Base-by-base conservation (phyloP, 2,329 filamentous ascomycete species). In the Chrysosporium keratinophilum region DNA sequence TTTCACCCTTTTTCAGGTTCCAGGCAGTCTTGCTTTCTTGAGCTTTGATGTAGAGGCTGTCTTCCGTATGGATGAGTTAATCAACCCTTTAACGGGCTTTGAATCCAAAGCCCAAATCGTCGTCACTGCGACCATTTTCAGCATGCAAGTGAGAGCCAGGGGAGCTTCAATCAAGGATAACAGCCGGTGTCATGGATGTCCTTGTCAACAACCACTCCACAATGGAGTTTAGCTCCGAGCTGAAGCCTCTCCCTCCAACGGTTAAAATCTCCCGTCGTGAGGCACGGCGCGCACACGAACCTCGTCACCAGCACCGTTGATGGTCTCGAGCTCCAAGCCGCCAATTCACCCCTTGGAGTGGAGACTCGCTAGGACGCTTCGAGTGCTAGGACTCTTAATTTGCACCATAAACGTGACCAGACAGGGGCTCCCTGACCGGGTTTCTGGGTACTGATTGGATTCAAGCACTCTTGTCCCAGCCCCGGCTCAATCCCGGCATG, bases 291-390 rank as follows among this genome's bases (percentile, higher is more conserved):
- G 23, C 23, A 28, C 23, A 28, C 23, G 23, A 28, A 28, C 23
- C 23, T 28, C 23, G 23, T 28, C 23, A 28, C 23, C 23, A 28
- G 23, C 23, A 28, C 23, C 23, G 23, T 10, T 33, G 28, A 5
- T 37, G 45, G 33, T 39, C 45, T 48, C 15, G 45, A 48, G 46
- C 46, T 40, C 34, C 14, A 49, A 37, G 35, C 46, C 19, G 12
- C 15, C n/a, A 7, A 19, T 1, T 37, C 17, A 37, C 14, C 17
- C 45, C 35, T 49, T 49, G 19, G 15, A 14, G 46, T 40, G 46
- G 46, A 49, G 45, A 7, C 19, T 15, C 15, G 46, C 46, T 49
- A 49, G 46, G 28, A 31, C 46, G 9, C 19, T 49, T 49, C 35
- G n/a, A 28, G 46, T 40, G 11, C 20, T 40, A 49, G 35, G 15